Conservation (phyloP, 2,329 filamentous ascomycete genomes). For the Myriosclerotinia scirpicola region DNA sequence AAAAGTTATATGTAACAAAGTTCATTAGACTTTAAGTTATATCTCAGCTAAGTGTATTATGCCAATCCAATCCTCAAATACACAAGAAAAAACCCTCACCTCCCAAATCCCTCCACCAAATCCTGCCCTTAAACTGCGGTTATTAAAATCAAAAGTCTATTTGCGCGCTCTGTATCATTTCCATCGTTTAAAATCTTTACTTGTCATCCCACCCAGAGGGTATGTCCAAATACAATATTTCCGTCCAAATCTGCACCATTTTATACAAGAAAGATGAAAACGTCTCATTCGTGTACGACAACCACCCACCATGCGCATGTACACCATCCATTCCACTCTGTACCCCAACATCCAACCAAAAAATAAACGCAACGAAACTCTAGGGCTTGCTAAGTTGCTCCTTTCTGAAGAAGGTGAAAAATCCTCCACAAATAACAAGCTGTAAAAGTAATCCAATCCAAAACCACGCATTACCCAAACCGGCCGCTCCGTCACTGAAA, state of each 20-base stretch:
- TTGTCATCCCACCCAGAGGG: conserved; percentile 12
- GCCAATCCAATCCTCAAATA: conserved; percentile 12
- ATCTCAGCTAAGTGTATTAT: conserved; percentile 16
- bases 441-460: conserved; percentile 59
- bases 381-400: conserved; percentile 57
- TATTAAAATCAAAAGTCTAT: conserved; percentile 19
- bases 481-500: conserved; percentile 19
- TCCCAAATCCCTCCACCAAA: not conserved
- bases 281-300: conserved; percentile 12
- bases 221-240: conserved; percentile 22
- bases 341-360: conserved; percentile 2
- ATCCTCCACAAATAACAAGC: conserved; percentile 57
- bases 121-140: conserved; percentile 1
- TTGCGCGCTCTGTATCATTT: conserved; percentile 16
- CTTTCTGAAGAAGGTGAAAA: conserved; percentile 56
- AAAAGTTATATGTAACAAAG: not conserved
- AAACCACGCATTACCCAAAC: conserved; percentile 21
- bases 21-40: conserved; percentile 21
- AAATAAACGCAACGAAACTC: conserved; percentile 15
- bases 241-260: conserved; percentile 14
- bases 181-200: conserved; percentile 16
- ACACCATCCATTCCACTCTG: conserved; percentile 1
- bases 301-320: conserved; percentile 14
- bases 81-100: conserved; percentile 3
- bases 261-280: conserved; percentile 19